Conservation (phyloP, 1,284 basidiomycete genomes). For the Trametes polyzona region DNA sequence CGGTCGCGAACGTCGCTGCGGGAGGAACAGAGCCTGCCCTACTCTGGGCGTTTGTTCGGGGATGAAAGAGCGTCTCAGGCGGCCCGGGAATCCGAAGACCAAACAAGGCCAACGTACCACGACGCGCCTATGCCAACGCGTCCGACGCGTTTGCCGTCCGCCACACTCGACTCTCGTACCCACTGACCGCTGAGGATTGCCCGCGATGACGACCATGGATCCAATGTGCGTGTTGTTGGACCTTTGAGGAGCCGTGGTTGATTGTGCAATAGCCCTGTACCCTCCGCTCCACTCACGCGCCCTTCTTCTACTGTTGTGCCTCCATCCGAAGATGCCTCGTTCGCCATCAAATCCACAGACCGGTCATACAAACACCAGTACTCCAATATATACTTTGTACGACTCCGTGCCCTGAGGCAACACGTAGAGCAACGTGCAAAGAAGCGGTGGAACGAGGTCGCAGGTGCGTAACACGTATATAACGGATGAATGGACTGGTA, state of each 20-base stretch:
- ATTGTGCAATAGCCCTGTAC: slow-evolving; percentile 21
- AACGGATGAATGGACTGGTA: neutral
- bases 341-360: slow-evolving; percentile 55
- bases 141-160: slow-evolving; percentile 9
- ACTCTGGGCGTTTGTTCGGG: too few relatives aligned
- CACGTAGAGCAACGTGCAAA: slow-evolving; percentile 68
- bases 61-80: too few relatives aligned
- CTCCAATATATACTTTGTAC: slow-evolving; percentile 89
- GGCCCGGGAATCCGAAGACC: neutral
- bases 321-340: slow-evolving; percentile 48
- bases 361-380: slow-evolving; percentile 88
- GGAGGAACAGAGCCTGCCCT: neutral
- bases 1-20: neutral
- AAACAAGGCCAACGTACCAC: slow-evolving; percentile 13
- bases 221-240: slow-evolving; percentile 5
- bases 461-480: slow-evolving; percentile 48
- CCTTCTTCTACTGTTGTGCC: slow-evolving; percentile 28
- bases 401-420: slow-evolving; percentile 67
- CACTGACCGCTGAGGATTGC: too few relatives aligned
- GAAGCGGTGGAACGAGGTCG: slow-evolving; percentile 66
- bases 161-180: neutral
- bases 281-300: slow-evolving; percentile 29
- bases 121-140: slow-evolving; percentile 20
- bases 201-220: slow-evolving; percentile 10
- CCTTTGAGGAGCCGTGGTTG: neutral